Evolutionary conservation across 202 grass and related monocot species (phyloP).

Genomic region (Setaria viridis): DNA sequence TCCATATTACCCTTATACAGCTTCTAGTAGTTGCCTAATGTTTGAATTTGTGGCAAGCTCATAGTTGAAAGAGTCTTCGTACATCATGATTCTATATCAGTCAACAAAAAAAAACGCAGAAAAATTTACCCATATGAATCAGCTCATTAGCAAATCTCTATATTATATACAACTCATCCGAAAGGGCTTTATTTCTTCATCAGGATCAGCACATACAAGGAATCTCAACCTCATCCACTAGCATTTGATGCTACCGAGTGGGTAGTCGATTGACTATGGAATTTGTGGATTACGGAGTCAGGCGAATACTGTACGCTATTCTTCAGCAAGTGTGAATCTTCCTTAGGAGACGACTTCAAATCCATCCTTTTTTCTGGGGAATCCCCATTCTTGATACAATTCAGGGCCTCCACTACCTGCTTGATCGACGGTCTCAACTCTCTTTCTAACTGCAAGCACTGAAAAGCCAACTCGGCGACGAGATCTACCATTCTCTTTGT

Average conservation of each 20-base stretch:
- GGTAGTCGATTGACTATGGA: slow-evolving; percentile 61
- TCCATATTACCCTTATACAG: background rate
- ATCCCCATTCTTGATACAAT: slow-evolving; percentile 55
- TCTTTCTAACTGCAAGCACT: slow-evolving; percentile 76
- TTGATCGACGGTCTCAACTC: slow-evolving; percentile 71
- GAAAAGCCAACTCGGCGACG: slow-evolving; percentile 79
- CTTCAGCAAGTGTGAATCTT: slow-evolving; percentile 53
- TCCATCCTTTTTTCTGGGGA: slow-evolving; percentile 16
- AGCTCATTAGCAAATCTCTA: slow-evolving; percentile 47
- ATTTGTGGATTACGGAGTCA: slow-evolving; percentile 62
- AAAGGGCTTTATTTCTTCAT: slow-evolving; percentile 29
- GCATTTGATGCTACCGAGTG: slow-evolving; percentile 54
- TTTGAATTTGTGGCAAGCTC: slow-evolving; percentile 31
- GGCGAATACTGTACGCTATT: slow-evolving; percentile 53
- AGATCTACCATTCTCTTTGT: slow-evolving; percentile 55
- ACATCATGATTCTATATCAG: background rate
- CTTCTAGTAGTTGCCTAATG: slow-evolving; percentile 1
- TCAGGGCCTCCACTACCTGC: slow-evolving; percentile 70
- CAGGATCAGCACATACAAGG: slow-evolving; percentile 19
- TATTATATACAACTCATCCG: slow-evolving; percentile 56
- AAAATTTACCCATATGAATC: slow-evolving; percentile 17
- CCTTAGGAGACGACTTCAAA: slow-evolving; percentile 40
- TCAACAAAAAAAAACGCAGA: background rate
- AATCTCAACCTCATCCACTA: slow-evolving; percentile 45
- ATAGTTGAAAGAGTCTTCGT: background rate